Conservation (phyloP, 2,329 filamentous ascomycete genomes). For the Fonsecaea erecta region DNA sequence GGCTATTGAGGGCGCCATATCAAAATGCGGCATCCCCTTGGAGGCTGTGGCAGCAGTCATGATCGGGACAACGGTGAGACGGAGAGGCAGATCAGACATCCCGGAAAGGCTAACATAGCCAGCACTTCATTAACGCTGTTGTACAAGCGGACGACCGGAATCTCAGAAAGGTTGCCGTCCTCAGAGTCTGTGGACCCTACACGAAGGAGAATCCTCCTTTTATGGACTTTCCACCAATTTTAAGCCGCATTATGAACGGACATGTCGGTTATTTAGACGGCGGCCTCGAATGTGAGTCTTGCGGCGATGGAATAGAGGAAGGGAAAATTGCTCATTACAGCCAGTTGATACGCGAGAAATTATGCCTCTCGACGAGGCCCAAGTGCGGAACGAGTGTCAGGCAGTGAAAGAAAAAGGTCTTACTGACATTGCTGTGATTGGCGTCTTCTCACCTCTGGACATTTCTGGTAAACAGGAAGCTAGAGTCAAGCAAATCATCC, state of each 20-base stretch:
- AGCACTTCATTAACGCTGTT: conserved; percentile 57
- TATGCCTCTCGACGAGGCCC: conserved; percentile 44
- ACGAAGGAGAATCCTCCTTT: conserved; percentile 51
- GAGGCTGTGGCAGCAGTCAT: conserved; percentile 52
- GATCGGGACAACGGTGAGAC: conserved; percentile 51
- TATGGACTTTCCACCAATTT: conserved; percentile 51
- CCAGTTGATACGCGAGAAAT: conserved; percentile 55
- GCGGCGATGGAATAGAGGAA: background rate
- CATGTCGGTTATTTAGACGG: conserved; percentile 51
- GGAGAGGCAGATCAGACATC: background rate
- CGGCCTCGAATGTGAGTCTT: conserved; percentile 44
- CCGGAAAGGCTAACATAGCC: background rate
- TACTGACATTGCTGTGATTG: conserved; percentile 49
- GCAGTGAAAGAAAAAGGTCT: conserved; percentile 47
- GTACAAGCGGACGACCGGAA: conserved; percentile 52
- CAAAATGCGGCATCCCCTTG: conserved; percentile 45
- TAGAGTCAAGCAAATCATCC: conserved; percentile 46
- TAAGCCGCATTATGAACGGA: conserved; percentile 50
- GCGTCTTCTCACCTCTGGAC: conserved; percentile 55
- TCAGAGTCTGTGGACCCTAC: conserved; percentile 54
- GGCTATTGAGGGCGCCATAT: conserved; percentile 52
- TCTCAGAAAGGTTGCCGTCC: conserved; percentile 52
- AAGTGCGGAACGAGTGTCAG: conserved; percentile 45
- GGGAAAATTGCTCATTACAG: background rate
- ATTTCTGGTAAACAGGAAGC: conserved; percentile 49